phyloP scores from a whole-genome alignment of 163 green algal species.

The Botryococcus braunii region DNA sequence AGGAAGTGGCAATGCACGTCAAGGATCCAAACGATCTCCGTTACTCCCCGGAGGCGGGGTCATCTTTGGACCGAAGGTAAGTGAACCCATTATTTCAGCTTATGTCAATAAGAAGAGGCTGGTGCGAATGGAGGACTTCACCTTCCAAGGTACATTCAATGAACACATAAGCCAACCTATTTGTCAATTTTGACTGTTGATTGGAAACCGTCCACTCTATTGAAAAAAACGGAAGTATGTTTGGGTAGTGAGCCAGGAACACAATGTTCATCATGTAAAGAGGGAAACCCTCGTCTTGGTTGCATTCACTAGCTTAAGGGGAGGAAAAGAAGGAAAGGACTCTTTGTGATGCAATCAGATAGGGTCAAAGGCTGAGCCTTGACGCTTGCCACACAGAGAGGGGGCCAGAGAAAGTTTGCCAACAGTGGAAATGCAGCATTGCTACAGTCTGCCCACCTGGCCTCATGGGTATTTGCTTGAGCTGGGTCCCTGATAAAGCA shows the following conservation, averaged over 20 bases:
- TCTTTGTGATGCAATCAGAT: background rate
- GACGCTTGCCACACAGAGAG: too few relatives aligned
- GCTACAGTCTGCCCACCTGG: too few relatives aligned
- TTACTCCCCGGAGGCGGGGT: slow-evolving; percentile 86
- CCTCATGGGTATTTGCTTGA: too few relatives aligned
- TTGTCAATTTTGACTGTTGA: slow-evolving; percentile 6
- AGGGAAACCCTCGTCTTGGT: too few relatives aligned
- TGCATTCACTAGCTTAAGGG: too few relatives aligned
- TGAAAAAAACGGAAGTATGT: background rate
- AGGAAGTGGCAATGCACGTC: slow-evolving; percentile 83
- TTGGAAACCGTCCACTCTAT: background rate
- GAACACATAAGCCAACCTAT: background rate
- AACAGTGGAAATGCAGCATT: too few relatives aligned
- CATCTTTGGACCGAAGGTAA: slow-evolving; percentile 85
- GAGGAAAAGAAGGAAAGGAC: background rate
- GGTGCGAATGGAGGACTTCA: too few relatives aligned
- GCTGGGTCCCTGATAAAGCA: too few relatives aligned
- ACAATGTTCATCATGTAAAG: too few relatives aligned
- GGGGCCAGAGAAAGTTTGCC: too few relatives aligned
- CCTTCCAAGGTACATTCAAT: slow-evolving; percentile 2
- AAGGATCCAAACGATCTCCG: slow-evolving; percentile 71
- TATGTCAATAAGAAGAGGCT: too few relatives aligned
- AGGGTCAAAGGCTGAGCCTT: too few relatives aligned
- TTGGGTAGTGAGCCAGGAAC: background rate
- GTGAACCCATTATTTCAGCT: background rate